These are phyloP conservation scores for Daldinia bambusicola DNA, from an alignment of 495 filamentous ascomycete species.

Conservation along the genomic window DNA sequence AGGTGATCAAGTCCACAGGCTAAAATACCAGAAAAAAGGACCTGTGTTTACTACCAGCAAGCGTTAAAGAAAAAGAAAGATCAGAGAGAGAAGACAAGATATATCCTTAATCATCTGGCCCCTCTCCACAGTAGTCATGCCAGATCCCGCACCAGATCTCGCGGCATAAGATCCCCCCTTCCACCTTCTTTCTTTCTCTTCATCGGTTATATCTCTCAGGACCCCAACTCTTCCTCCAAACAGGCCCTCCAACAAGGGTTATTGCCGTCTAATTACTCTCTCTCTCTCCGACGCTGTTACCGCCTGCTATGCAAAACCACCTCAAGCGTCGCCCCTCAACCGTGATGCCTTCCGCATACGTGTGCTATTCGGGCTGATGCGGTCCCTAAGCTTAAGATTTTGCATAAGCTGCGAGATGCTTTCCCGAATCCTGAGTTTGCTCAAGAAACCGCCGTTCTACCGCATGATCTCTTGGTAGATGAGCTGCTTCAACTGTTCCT, in stretches of 20 bases:
- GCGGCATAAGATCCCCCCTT: slow-evolving; percentile 18
- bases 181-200: slow-evolving; percentile 8
- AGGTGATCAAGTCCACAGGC: not conserved
- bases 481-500: slow-evolving; percentile 96
- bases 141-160: slow-evolving; percentile 9
- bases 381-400: slow-evolving; percentile 4
- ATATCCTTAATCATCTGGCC: slow-evolving; percentile 36
- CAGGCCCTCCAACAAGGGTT: not conserved
- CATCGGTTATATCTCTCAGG: slow-evolving; percentile 12
- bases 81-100: slow-evolving; percentile 35
- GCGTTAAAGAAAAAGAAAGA: slow-evolving; percentile 32
- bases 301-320: slow-evolving; percentile 20
- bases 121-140: slow-evolving; percentile 25
- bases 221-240: not conserved
- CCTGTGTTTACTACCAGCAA: slow-evolving; percentile 38
- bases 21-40: slow-evolving; percentile 8
- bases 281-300: slow-evolving; percentile 8
- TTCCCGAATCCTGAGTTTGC: not conserved
- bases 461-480: slow-evolving; percentile 99
- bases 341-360: not conserved
- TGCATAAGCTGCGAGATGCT: slow-evolving; percentile 12
- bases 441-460: slow-evolving; percentile 58
- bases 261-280: not conserved
- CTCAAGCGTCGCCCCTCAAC: not conserved
- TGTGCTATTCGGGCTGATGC: not conserved